Conservation (phyloP, 441 rosid species). For the Populus hybrid region DNA sequence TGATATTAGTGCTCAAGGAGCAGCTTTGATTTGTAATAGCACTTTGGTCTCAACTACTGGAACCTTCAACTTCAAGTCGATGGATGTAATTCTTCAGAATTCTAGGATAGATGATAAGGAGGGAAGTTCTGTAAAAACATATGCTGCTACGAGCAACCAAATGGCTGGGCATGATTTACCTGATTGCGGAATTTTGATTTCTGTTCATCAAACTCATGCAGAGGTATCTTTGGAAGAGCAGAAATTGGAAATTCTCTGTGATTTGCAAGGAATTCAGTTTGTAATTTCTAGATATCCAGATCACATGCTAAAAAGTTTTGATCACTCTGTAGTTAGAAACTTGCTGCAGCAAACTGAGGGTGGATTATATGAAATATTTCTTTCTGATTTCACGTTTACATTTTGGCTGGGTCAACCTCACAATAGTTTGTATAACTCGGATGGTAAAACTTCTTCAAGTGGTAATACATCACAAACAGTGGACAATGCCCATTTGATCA, state of each 20-base stretch:
- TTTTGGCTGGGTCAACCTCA: constrained; percentile 44
- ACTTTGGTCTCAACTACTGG: constrained; percentile 42
- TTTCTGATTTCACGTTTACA: constrained; percentile 55
- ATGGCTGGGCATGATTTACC: constrained; percentile 30
- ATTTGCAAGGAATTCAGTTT: constrained; percentile 49
- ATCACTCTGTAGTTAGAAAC: constrained; percentile 39
- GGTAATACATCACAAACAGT: constrained; percentile 20
- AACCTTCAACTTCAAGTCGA: constrained; percentile 47
- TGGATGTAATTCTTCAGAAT: constrained; percentile 65
- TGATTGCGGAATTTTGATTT: constrained; percentile 63
- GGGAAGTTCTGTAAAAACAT: constrained; percentile 30
- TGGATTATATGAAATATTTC: constrained; percentile 59
- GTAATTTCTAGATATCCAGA: constrained; percentile 49
- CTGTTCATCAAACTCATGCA: constrained; percentile 43
- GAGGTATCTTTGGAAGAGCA: constrained; percentile 55
- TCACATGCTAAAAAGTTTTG: constrained; percentile 42
- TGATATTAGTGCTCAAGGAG: constrained; percentile 32
- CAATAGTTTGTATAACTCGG: constrained; percentile 30
- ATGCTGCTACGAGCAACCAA: constrained; percentile 33
- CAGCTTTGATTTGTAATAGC: constrained; percentile 30
- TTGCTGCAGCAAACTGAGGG: constrained; percentile 45
- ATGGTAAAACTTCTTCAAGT: constrained; percentile 27
- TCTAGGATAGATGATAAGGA: constrained; percentile 37
- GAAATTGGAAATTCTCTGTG: constrained; percentile 40
- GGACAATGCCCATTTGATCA: constrained; percentile 30